Conservation (phyloP, 306 rosid genomes). For the Vigna trinervia region DNA sequence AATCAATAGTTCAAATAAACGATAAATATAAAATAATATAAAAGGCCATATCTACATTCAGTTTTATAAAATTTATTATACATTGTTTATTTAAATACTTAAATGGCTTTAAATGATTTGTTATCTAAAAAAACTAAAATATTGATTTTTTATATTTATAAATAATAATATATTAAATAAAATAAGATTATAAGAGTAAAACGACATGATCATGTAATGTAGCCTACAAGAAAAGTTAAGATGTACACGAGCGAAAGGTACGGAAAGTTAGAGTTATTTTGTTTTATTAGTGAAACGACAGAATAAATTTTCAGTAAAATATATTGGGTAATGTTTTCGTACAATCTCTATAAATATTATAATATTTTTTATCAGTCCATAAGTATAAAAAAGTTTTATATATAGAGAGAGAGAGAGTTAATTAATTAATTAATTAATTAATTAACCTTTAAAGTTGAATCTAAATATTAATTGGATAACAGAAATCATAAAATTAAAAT, state of each 20-base stretch:
- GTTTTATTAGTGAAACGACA: not conserved
- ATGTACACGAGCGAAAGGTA: not conserved
- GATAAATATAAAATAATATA: not conserved
- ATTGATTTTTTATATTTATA: too few relatives aligned
- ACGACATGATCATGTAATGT: too few relatives aligned
- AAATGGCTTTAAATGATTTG: too few relatives aligned
- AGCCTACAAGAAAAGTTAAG: not conserved
- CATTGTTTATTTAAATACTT: not conserved
- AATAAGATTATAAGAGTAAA: not conserved
- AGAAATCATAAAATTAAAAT: too few relatives aligned
- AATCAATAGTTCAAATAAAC: not conserved
- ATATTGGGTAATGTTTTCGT: not conserved
- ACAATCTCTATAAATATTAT: too few relatives aligned
- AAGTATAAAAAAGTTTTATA: too few relatives aligned
- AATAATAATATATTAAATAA: not conserved
- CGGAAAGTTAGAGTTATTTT: not conserved
- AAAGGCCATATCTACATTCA: not conserved
- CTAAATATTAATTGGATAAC: not conserved
- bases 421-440: too few relatives aligned
- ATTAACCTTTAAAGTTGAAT: too few relatives aligned
- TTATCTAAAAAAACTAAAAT: too few relatives aligned
- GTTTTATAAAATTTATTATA: not conserved
- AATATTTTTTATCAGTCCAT: too few relatives aligned
- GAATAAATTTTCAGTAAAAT: not conserved
- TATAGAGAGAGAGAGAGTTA: too few relatives aligned